phyloP scores from a whole-genome alignment of 2,329 filamentous ascomycete species.

The Pyrenophora graminea region DNA sequence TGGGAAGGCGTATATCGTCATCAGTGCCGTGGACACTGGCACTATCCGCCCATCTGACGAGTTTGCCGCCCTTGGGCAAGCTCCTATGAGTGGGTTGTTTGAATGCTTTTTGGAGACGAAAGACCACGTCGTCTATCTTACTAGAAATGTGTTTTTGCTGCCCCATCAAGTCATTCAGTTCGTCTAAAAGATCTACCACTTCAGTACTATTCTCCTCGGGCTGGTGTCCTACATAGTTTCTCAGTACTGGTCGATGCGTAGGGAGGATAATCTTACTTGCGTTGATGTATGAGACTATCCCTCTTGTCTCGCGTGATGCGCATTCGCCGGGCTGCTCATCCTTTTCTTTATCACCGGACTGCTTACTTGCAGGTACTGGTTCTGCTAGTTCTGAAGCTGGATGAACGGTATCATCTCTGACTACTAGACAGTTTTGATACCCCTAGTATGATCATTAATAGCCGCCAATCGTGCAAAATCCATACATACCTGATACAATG shows the following conservation, averaged over 20 bases:
- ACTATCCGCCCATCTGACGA: neutral
- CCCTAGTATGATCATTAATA: neutral
- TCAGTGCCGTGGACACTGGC: neutral
- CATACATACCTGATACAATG: neutral
- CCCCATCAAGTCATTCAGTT: neutral
- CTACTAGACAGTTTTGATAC: neutral
- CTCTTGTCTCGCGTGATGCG: neutral
- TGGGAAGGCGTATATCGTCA: neutral
- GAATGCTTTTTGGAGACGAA: neutral
- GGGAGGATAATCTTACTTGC: neutral
- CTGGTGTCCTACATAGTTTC: neutral
- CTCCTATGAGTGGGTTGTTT: neutral
- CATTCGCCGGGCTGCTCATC: neutral
- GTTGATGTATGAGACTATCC: neutral
- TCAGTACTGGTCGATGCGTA: neutral
- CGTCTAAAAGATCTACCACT: neutral
- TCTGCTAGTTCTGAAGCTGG: neutral
- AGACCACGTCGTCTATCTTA: neutral
- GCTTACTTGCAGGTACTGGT: neutral
- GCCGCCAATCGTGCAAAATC: neutral
- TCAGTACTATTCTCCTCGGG: neutral
- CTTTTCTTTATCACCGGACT: neutral
- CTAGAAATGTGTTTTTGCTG: neutral
- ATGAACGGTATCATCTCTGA: conserved; percentile 1
- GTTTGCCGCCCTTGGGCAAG: neutral